Base-by-base conservation (phyloP, 2,329 filamentous ascomycete species). In the Scleromitrula shiraiana region DNA sequence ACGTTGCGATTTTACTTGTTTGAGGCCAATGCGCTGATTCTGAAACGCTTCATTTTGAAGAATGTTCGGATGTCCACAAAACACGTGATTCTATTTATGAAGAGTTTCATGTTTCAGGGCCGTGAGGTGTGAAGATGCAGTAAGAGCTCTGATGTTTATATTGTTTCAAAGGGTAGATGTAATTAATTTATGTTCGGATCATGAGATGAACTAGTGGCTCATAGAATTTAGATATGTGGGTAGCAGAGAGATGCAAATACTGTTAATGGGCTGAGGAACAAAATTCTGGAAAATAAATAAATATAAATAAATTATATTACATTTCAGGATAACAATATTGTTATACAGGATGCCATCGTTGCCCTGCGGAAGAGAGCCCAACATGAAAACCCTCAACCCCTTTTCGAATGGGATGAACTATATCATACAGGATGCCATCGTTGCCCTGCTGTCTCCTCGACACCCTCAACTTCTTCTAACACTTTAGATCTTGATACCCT, bases 401-500 rank as follows among this genome's bases (percentile, higher is more conserved):
- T 53, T n/a, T 45, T 50, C 26, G 26, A 12, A 24, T 49, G 46
- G 46, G 46, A 49, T 49, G 40, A 49, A 37, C 30, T 35, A 23
- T 40, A 40, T 47, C 53, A 54, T 57, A 56, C 51, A 52, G 50
- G 56, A 59, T 60, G 58, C 58, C 58, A 59, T 60, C 58, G 58
- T 59, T 60, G 52, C 58, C 57, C 51, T 54, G 50, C 58, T 43
- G 55, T 40, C 43, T 52, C 51, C 44, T 55, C 52, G 54, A 60
- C 54, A 42, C 47, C 47, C 38, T 32, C 19, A 20, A 37, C 17
- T 10, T 19, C 3, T 20, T 26, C 26, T 17, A 42, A 17, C n/a
- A 24, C 4, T 22, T 43, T 59, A 65, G 40, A 62, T 62, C 55
- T 60, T 65, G n/a, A 54, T 51, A 7, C 62, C 62, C 41, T 62